Base-by-base conservation (phyloP, 257 asterid genomes). In the Jacaranda copaia region DNA sequence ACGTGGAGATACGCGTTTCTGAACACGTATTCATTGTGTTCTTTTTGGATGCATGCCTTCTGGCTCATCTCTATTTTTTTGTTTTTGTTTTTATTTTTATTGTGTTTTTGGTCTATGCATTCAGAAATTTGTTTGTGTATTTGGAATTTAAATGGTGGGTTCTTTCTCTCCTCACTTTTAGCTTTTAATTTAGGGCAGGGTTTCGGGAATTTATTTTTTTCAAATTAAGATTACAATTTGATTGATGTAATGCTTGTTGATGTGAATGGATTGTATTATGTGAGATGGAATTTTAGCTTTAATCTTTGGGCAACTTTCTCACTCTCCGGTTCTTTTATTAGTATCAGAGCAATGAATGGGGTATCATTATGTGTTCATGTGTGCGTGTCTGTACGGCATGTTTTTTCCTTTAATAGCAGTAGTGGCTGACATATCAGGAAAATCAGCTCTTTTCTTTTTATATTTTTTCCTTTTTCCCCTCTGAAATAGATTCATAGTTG, bases 301-400 rank as follows among this genome's bases (percentile, higher is more conserved):
- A 76, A 61, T 64, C 63, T 64, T 15, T 70, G 32, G 38, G 59
- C 64, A 51, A 40, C n/a, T 61, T 59, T 52, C 6, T 15, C 5
- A 70, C 32, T 18, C 8, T 32, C 10, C 20, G 11, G 13, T 9
- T 8, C 65, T 8, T 14, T 13, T 14, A 10, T 16, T 19, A 11
- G 36, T 43, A 10, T 42, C 25, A 19, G 45, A 66, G 18, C 8
- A 18, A 18, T 66, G 56, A 16, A 42, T 59, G 71, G 72, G 75
- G 43, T 59, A 52, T 74, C n/a, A 20, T 68, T 25, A 8, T 63
- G 70, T 35, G 63, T 18, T 81, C 76, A 10, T 81, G 42, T 53
- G 40, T 66, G 76, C 56, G 55, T 77, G 20, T 38, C 48, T 72
- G 77, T 77, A 67, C 74, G 70, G 59, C 62, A 20, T 59, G 11